These are phyloP conservation scores for Ascosphaera aggregata DNA, from an alignment of 2,329 filamentous ascomycete species.

Conservation along the genomic window DNA sequence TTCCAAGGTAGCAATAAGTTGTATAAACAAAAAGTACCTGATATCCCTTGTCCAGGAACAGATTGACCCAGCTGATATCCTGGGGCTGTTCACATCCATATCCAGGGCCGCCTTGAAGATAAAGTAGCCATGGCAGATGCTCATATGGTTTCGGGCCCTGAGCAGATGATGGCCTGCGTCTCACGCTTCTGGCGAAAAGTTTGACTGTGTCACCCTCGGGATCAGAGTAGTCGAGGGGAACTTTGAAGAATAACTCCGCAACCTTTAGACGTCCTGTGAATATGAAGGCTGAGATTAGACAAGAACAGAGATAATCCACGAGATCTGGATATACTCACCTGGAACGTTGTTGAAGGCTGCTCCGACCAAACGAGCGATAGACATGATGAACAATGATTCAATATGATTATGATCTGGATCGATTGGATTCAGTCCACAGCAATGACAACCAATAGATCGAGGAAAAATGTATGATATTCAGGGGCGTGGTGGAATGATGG, in stretches of 20 bases:
- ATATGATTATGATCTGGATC: no score
- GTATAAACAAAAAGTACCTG: slow-evolving; percentile 26
- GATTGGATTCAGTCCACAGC: no score
- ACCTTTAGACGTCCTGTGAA: slow-evolving; percentile 44
- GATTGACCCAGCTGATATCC: slow-evolving; percentile 44
- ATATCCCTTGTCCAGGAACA: slow-evolving; percentile 56
- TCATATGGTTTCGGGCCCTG: slow-evolving; percentile 21
- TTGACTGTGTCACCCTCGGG: slow-evolving; percentile 37
- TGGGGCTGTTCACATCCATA: slow-evolving; percentile 55
- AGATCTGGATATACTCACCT: slow-evolving; percentile 9
- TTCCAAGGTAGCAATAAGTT: background rate
- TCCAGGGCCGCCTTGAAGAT: slow-evolving; percentile 70
- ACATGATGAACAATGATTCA: slow-evolving; percentile 6
- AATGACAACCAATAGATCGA: no score
- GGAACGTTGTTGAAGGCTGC: slow-evolving; percentile 16
- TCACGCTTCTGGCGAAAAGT: slow-evolving; percentile 55
- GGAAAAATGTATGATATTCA: no score
- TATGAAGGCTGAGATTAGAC: background rate
- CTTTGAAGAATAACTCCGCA: slow-evolving; percentile 67
- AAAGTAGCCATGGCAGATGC: slow-evolving; percentile 40
- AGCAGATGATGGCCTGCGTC: slow-evolving; percentile 24
- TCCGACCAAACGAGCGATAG: slow-evolving; percentile 18
- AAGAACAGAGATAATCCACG: no score
- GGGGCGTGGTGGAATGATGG: no score
- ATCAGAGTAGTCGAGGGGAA: slow-evolving; percentile 54